A percentile compares a stretch with the other conserved stretches of the same genome.
These are phyloP conservation scores for Heteromeles arbutifolia DNA, from an alignment of 306 rosid genomes.

Conservation along the genomic window DNA sequence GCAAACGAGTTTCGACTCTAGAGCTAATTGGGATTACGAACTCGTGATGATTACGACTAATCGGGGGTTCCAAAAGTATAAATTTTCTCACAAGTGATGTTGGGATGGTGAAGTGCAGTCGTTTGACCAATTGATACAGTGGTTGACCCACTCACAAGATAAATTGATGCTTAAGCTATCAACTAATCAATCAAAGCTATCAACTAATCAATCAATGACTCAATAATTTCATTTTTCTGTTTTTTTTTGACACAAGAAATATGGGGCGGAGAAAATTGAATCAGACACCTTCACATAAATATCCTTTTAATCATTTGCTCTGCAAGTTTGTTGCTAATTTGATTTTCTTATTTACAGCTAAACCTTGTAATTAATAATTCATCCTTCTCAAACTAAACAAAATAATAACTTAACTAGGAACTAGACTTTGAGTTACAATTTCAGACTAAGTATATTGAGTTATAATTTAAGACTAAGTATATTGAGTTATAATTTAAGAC, in stretches of 20 bases:
- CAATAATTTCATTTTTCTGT: background rate
- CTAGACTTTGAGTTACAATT: background rate
- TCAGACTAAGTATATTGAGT: background rate
- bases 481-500: background rate
- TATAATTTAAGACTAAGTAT: no score
- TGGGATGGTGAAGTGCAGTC: conserved; percentile 15
- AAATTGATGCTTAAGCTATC: conserved; percentile 1
- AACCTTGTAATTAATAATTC: background rate
- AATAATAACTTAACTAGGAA: background rate
- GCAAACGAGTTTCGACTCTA: background rate
- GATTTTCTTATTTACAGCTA: background rate
- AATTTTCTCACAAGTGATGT: conserved; percentile 10
- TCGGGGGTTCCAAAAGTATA: background rate
- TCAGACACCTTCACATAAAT: no score
- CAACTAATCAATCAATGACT: background rate
- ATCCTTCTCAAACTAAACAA: background rate
- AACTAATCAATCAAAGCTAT: background rate
- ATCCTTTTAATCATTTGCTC: no score
- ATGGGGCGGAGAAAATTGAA: no score
- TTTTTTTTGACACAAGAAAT: background rate
- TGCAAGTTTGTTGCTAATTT: background rate
- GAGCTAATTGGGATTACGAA: conserved; percentile 2
- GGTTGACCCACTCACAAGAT: background rate
- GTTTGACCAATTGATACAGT: conserved; percentile 16
- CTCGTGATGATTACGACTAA: conserved; percentile 15